A percentile compares a stretch with the other conserved stretches of the same genome.
These are phyloP conservation scores for Magnolia changhungtana DNA, from an alignment of 164 flowering plant species.

Conservation along the genomic window DNA sequence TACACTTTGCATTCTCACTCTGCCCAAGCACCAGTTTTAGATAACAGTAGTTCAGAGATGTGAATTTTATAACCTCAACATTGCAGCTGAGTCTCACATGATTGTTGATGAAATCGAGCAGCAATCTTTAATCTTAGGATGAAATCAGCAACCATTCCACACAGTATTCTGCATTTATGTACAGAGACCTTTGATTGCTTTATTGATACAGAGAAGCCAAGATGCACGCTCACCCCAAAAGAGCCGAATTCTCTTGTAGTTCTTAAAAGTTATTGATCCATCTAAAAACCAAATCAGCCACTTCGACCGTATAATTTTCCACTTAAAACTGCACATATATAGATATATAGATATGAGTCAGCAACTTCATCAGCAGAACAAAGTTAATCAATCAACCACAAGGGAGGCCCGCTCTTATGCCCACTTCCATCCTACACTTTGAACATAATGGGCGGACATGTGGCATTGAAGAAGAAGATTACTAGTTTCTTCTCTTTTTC, in stretches of 20 bases:
- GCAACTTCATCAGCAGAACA: background rate
- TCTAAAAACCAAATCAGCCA: background rate
- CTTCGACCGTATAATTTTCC: background rate
- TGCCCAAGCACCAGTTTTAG: no score
- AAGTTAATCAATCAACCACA: no score
- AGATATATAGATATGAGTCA: background rate
- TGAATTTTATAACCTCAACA: no score
- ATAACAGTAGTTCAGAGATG: no score
- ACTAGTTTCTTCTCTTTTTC: slow-evolving; percentile 52
- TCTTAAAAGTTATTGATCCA: background rate
- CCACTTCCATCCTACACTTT: no score
- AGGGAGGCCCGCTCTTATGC: no score
- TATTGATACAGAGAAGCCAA: background rate
- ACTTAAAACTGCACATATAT: background rate
- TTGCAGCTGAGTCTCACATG: no score
- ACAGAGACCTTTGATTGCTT: background rate
- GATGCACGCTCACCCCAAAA: background rate
- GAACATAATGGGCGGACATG: background rate
- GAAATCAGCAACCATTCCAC: background rate
- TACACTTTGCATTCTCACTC: no score
- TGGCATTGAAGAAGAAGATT: background rate
- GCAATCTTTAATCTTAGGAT: background rate
- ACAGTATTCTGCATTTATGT: background rate
- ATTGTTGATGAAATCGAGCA: background rate
- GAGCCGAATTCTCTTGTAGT: background rate